These are phyloP conservation scores for Quercus wislizeni DNA, from an alignment of 306 rosid genomes.

Conservation along the genomic window DNA sequence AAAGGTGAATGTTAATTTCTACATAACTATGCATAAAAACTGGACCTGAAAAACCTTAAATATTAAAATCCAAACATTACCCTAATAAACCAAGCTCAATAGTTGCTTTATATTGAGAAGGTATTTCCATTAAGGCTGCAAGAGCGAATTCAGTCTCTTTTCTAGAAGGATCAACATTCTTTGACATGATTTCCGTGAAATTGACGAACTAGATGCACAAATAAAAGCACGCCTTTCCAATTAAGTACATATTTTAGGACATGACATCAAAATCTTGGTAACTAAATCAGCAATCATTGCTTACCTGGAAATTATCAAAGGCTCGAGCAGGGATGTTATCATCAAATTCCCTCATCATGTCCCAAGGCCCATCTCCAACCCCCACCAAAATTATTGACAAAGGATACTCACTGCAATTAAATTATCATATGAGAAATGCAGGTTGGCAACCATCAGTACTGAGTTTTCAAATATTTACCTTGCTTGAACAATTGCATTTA, in stretches of 20 bases:
- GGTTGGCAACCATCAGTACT: neutral
- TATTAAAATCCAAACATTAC: conserved; percentile 32
- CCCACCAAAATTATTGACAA: conserved; percentile 86
- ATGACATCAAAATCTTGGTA: neutral
- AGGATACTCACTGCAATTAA: conserved; percentile 64
- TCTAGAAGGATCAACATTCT: conserved; percentile 39
- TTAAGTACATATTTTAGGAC: conserved; percentile 10
- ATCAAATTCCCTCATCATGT: conserved; percentile 82
- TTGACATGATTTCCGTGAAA: conserved; percentile 75
- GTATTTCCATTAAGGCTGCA: conserved; percentile 89
- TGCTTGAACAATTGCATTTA: conserved; percentile 86
- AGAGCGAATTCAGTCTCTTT: conserved; percentile 75
- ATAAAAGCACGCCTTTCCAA: conserved; percentile 10
- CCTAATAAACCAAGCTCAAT: conserved; percentile 70
- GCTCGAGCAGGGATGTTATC: conserved; percentile 83
- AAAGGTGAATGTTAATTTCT: neutral
- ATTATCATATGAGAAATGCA: conserved; percentile 23
- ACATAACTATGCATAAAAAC: neutral
- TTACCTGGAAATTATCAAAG: conserved; percentile 88
- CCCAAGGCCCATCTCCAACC: conserved; percentile 99
- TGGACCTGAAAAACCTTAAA: neutral
- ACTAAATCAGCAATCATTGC: conserved; percentile 4
- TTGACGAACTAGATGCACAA: conserved; percentile 64
- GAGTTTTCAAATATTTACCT: conserved; percentile 48
- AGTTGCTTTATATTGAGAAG: conserved; percentile 89